Conservation (phyloP, 441 rosid species). For the Eruca vesicaria region DNA sequence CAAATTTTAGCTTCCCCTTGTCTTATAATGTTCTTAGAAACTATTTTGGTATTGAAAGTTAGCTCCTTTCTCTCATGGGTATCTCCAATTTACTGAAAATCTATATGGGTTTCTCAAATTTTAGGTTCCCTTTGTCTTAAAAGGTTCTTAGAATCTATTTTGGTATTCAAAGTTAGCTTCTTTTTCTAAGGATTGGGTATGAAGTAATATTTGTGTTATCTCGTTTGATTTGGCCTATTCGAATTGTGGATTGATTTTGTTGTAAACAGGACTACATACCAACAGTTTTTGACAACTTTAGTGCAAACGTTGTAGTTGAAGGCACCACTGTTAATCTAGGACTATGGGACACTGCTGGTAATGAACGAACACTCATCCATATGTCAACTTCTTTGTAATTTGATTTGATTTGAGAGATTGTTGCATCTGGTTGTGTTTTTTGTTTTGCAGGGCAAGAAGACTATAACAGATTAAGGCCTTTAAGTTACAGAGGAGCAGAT, state of each 20-base stretch:
- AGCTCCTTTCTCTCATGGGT: slow-evolving; percentile 14
- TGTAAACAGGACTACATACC: slow-evolving; percentile 88
- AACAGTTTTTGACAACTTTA: slow-evolving; percentile 96
- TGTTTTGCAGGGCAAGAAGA: slow-evolving; percentile 79
- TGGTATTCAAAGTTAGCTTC: too few relatives aligned
- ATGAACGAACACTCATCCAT: slow-evolving; percentile 10
- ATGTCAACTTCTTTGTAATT: neutral
- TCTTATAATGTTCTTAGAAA: neutral
- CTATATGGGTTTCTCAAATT: too few relatives aligned
- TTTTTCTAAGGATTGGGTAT: neutral
- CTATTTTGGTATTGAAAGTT: slow-evolving; percentile 23
- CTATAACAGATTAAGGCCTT: slow-evolving; percentile 90
- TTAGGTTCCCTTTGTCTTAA: neutral
- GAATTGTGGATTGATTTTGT: slow-evolving; percentile 13
- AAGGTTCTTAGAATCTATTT: too few relatives aligned
- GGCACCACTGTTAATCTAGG: slow-evolving; percentile 92
- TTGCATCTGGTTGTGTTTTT: neutral
- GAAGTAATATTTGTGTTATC: neutral
- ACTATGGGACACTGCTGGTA: slow-evolving; percentile 99
- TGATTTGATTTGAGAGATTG: slow-evolving; percentile 1
- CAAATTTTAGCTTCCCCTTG: neutral
- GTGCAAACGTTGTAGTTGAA: slow-evolving; percentile 94
- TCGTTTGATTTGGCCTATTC: slow-evolving; percentile 14
- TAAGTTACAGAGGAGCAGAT: slow-evolving; percentile 98
- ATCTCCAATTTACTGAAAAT: too few relatives aligned